Conservation (phyloP, 2,329 filamentous ascomycete species). For the Pseudogymnoascus sp. region DNA sequence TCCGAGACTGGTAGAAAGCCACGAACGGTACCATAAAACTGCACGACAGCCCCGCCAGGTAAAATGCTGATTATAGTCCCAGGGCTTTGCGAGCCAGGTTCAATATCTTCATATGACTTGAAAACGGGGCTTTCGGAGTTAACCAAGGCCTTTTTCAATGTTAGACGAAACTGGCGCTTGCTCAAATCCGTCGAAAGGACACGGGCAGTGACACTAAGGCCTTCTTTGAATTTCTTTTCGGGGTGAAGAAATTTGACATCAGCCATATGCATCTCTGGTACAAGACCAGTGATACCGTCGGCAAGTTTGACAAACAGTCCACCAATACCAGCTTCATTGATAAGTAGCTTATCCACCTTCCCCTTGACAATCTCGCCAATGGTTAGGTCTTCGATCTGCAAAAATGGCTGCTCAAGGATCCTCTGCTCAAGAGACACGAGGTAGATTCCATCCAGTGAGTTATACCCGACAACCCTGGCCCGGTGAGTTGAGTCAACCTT, state of each 20-base stretch:
- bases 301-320: conserved; percentile 77
- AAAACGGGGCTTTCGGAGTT: conserved; percentile 80
- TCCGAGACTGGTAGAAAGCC: conserved; percentile 89
- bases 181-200: conserved; percentile 72
- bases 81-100: conserved; percentile 67
- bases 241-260: conserved; percentile 84
- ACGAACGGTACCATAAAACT: conserved; percentile 78
- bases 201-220: conserved; percentile 73
- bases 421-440: conserved; percentile 76
- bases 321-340: conserved; percentile 68
- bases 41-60: conserved; percentile 72
- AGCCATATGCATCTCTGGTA: conserved; percentile 79
- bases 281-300: conserved; percentile 81
- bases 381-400: conserved; percentile 84
- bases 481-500: conserved; percentile 71
- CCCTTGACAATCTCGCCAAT: conserved; percentile 75
- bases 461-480: conserved; percentile 79
- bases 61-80: conserved; percentile 83
- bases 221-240: conserved; percentile 91
- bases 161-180: conserved; percentile 75
- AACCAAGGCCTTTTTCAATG: conserved; percentile 87
- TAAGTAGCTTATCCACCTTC: conserved; percentile 74
- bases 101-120: conserved; percentile 66
- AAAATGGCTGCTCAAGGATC: conserved; percentile 77
- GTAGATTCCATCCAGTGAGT: conserved; percentile 76